Evolutionary conservation across 805 yeast species (phyloP).

Genomic region (Ogataea trehaloabstinens): DNA sequence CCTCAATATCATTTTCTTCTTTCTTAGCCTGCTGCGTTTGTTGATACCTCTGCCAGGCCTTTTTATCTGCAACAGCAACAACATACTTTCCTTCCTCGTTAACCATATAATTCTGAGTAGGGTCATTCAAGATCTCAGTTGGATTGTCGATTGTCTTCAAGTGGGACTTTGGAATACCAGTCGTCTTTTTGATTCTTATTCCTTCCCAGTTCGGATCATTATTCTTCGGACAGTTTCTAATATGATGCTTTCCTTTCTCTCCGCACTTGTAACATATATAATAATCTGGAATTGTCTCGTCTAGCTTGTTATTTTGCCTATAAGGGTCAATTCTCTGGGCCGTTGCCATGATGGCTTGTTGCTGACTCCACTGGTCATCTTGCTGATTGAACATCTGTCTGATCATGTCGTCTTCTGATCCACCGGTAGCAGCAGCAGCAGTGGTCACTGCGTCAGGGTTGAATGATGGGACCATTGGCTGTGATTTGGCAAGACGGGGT

Average conservation of each 20-base stretch:
- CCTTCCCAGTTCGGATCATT: constrained; percentile 94
- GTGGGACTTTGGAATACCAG: constrained; percentile 96
- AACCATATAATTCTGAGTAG: constrained; percentile 65
- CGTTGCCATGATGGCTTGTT: constrained; percentile 86
- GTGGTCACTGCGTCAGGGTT: constrained; percentile 11
- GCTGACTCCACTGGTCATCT: constrained; percentile 90
- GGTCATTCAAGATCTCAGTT: constrained; percentile 49
- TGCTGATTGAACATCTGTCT: constrained; percentile 90
- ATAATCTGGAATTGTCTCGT: constrained; percentile 90
- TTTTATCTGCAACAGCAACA: constrained; percentile 90
- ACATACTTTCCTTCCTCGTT: constrained; percentile 96
- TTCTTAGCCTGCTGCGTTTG: constrained; percentile 51
- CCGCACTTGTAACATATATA: constrained; percentile 97
- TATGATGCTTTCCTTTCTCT: constrained; percentile 89
- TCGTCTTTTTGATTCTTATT: constrained; percentile 83
- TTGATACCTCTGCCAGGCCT: constrained; percentile 87
- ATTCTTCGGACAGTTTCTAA: constrained; percentile 91
- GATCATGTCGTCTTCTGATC: constrained; percentile 81
- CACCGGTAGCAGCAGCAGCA: constrained; percentile 17
- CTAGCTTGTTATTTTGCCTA: constrained; percentile 38
- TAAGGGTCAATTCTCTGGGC: constrained; percentile 63
- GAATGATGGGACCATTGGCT: constrained; percentile 11
- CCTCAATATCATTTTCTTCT: constrained; percentile 27
- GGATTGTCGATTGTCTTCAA: constrained; percentile 84
- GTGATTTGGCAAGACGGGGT: constrained; percentile 43